Evolutionary conservation across 176 grass and related monocot species (phyloP).

Genomic region (Avena insularis): DNA sequence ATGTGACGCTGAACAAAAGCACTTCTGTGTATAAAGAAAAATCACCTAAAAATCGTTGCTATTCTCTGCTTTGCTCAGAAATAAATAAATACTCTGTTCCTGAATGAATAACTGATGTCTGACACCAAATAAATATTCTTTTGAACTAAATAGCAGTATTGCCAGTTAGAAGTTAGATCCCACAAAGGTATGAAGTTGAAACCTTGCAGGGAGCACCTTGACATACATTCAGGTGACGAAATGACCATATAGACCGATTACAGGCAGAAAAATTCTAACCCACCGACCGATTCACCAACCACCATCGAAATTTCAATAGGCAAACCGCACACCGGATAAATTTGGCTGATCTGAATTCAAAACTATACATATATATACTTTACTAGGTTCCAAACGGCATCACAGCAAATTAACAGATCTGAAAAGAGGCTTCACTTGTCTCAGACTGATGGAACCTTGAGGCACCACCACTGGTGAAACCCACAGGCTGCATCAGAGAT

Average conservation of each 20-base stretch:
- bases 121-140: not conserved
- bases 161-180: not conserved
- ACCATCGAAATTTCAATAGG: not conserved
- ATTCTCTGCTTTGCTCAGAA: not conserved
- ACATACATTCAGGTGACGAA: not conserved
- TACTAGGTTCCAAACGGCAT: not conserved
- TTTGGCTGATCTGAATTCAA: not conserved
- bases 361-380: not conserved
- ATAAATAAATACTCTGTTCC: not conserved
- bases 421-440: not conserved
- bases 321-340: not conserved
- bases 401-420: not conserved
- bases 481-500: not conserved
- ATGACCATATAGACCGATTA: not conserved
- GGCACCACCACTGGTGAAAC: not conserved
- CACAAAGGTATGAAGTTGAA: not conserved
- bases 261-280: not conserved
- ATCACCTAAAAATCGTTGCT: not conserved
- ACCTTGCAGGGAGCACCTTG: not conserved
- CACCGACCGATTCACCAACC: not conserved
- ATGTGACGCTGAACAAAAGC: not conserved
- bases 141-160: not conserved
- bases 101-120: not conserved
- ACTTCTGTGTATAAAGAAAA: not conserved
- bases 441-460: not conserved